Conservation (phyloP, 345 rosid species). For the Pelargonium nanum region DNA sequence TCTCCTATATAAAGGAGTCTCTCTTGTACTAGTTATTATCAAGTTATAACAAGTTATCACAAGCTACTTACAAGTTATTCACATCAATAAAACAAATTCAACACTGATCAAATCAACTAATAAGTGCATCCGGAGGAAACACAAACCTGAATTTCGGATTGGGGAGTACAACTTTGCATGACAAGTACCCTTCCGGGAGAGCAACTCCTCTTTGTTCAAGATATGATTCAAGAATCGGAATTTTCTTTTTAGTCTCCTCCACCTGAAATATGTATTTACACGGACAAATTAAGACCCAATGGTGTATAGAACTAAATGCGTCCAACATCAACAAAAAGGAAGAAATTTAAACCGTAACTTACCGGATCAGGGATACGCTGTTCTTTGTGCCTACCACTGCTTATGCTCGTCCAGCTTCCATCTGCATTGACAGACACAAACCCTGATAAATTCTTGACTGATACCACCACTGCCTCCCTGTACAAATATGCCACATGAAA, state of each 20-base stretch:
- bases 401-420: conserved; percentile 76
- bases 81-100: no score
- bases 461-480: conserved; percentile 65
- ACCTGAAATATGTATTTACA: conserved; percentile 31
- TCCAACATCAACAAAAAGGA: not conserved
- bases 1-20: no score
- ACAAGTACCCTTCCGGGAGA: conserved; percentile 62
- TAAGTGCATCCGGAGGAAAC: not conserved
- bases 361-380: conserved; percentile 58
- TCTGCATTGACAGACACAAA: conserved; percentile 46
- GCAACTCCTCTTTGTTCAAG: conserved; percentile 80
- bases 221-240: conserved; percentile 71
- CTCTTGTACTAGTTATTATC: no score
- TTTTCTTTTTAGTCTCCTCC: conserved; percentile 45
- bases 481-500: not conserved
- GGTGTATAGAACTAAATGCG: not conserved
- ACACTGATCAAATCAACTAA: not conserved
- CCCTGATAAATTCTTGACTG: conserved; percentile 70
- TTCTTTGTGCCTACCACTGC: conserved; percentile 29
- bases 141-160: conserved; percentile 77
- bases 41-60: no score
- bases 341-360: conserved; percentile 18
- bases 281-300: not conserved
- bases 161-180: conserved; percentile 79
- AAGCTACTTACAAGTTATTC: no score